Conservation (phyloP, 805 yeast species). For the Candida piceae region DNA sequence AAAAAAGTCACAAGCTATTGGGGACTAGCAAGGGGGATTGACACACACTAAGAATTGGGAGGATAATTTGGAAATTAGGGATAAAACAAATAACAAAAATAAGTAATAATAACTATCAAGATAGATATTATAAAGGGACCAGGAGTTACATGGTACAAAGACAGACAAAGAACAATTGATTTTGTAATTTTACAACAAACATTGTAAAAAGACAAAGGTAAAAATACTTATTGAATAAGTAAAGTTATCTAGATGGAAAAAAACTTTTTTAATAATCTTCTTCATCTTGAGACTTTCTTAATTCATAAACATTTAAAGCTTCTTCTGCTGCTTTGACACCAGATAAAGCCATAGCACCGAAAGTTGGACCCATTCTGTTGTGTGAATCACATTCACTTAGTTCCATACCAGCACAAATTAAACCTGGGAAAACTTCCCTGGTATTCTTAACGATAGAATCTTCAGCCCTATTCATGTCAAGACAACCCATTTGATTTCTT, state of each 20-base stretch:
- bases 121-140: not conserved
- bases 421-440: constrained; percentile 60
- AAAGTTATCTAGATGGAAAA: not conserved
- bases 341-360: constrained; percentile 75
- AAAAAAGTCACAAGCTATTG: too few species aligned
- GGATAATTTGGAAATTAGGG: too few species aligned
- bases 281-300: constrained; percentile 24
- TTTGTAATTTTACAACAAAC: too few species aligned
- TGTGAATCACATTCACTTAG: constrained; percentile 71
- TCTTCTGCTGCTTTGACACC: constrained; percentile 76
- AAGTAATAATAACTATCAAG: too few species aligned
- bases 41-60: too few species aligned
- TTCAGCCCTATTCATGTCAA: constrained; percentile 75
- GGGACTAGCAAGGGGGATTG: too few species aligned
- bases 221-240: not conserved
- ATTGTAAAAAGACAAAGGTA: not conserved
- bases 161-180: not conserved
- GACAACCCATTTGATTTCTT: constrained; percentile 67
- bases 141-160: not conserved
- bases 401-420: constrained; percentile 73
- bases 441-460: constrained; percentile 69
- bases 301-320: constrained; percentile 27
- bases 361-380: constrained; percentile 82
- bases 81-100: too few species aligned
- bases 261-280: constrained; percentile 11